Conservation (phyloP, 2,329 filamentous ascomycete species). For the Fusarium brevicatenulatum region DNA sequence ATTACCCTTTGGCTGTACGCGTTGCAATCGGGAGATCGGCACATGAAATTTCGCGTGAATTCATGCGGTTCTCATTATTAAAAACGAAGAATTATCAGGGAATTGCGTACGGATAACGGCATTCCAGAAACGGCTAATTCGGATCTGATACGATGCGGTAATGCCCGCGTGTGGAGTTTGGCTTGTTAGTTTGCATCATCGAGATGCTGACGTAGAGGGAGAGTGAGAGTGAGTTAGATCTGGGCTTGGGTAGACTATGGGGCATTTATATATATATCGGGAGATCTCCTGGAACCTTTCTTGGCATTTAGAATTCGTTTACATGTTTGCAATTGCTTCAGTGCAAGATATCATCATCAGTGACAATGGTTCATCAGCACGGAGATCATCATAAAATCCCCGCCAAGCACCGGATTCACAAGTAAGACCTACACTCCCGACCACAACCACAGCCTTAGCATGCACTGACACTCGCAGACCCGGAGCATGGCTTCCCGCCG, state of each 20-base stretch:
- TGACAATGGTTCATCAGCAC: slow-evolving; percentile 61
- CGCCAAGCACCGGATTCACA: slow-evolving; percentile 55
- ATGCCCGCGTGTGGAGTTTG: slow-evolving; percentile 11
- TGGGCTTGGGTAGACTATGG: neutral
- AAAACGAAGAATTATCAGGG: slow-evolving; percentile 1
- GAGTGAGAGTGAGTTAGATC: neutral
- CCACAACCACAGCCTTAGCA: neutral
- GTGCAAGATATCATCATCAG: neutral
- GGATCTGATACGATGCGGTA: slow-evolving; percentile 8
- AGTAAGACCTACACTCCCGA: slow-evolving; percentile 48
- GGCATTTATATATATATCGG: slow-evolving; percentile 3
- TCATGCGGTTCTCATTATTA: neutral
- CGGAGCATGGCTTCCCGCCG: slow-evolving; percentile 71
- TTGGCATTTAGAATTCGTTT: neutral
- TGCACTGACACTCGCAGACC: slow-evolving; percentile 49
- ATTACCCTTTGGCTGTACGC: neutral
- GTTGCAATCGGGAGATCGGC: slow-evolving; percentile 31
- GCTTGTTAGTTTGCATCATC: slow-evolving; percentile 36
- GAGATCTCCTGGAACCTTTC: neutral
- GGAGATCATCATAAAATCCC: slow-evolving; percentile 64
- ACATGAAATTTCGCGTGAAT: neutral
- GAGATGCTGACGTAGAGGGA: slow-evolving; percentile 35
- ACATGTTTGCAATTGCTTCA: neutral
- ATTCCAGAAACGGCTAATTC: slow-evolving; percentile 19
- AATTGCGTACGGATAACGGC: slow-evolving; percentile 15